Evolutionary conservation across 108 stramenopile genomes (phyloP), one percentile per base, ranked within the genome.

Genomic region (Cyclotella baltica): DNA sequence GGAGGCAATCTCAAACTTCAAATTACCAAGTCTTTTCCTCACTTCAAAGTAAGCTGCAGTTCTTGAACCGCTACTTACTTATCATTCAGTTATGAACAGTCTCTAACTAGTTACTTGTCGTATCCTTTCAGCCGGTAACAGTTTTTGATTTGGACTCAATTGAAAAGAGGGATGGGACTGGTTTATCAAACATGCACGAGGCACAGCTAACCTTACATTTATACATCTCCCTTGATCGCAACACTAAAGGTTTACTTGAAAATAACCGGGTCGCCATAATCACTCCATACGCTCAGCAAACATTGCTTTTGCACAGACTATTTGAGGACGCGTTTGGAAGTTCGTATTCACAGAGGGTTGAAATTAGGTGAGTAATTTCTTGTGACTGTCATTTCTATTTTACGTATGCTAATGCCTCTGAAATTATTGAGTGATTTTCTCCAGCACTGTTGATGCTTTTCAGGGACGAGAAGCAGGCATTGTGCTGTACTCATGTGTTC

Each of bases 401-500:
- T 22, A 9, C 59, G 28, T 28, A 57, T 69, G 19, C 47, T 48
- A n/a, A 48, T 1, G 2, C n/a, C 62, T 34, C 27, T 40, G 20
- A 69, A 28, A 2, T 31, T 1, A 37, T 61, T 47, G 3, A 33
- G 16, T 9, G 6, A 67, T 48, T 35, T 4, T 47, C 18, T 40
- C 57, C 62, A 87, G 83, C 50, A 95, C 92, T n/a, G 92, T 95
- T 48, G 94, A 95, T 80, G 87, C 83, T 18, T 92, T 90, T 73
- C 94, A 95, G 68, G 94, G 94, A 1, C 75, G 89, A 28, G 94
- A 95, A 77, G 63, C 70, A 22, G 87, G 84, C 57, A 77, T 93
- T 30, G 85, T 95, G 38, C 88, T 95, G 4, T 68, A 92, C 18
- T 85, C 88, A 27, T 77, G 83, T 37, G 92, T 93, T 33, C 73